These are phyloP conservation scores for Pueraria montana DNA, from an alignment of 306 rosid species.

Conservation along the genomic window DNA sequence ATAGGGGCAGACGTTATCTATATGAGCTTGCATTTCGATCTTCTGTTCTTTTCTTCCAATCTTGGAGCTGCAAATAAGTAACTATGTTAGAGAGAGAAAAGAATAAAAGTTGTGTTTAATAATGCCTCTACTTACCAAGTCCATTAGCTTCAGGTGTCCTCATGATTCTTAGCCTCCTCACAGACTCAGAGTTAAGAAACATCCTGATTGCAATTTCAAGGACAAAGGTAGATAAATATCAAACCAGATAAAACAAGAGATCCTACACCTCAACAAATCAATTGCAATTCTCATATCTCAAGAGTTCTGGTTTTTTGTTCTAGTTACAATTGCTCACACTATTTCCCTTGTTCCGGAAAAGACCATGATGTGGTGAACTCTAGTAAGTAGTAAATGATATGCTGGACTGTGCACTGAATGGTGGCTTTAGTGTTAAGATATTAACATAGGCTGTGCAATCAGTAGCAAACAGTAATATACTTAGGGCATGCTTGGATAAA, in stretches of 20 bases:
- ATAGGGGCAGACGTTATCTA: constrained; percentile 35
- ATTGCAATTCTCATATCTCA: background rate
- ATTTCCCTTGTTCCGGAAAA: background rate
- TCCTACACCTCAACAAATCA: background rate
- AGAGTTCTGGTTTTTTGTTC: background rate
- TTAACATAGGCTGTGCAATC: background rate
- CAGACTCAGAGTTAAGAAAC: constrained; percentile 74
- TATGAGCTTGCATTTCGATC: constrained; percentile 59
- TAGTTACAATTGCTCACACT: background rate
- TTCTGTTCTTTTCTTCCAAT: constrained; percentile 61
- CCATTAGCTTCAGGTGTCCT: constrained; percentile 72
- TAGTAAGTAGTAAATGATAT: background rate
- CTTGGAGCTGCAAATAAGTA: constrained; percentile 65
- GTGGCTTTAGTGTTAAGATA: background rate
- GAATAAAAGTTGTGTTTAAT: constrained; percentile 9
- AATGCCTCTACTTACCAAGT: constrained; percentile 56
- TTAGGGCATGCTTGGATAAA: no score
- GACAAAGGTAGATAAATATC: constrained; percentile 25
- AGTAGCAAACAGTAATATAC: background rate
- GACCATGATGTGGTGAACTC: background rate
- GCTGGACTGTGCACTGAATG: background rate
- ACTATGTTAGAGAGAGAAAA: constrained; percentile 10
- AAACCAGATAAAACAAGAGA: constrained; percentile 20
- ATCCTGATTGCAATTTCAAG: constrained; percentile 63
- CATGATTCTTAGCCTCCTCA: constrained; percentile 86